Evolutionary conservation across 768 basidiomycete genomes (phyloP), one percentile per base, ranked within the genome.

Genomic region (Agaricus sinodeliciosus): DNA sequence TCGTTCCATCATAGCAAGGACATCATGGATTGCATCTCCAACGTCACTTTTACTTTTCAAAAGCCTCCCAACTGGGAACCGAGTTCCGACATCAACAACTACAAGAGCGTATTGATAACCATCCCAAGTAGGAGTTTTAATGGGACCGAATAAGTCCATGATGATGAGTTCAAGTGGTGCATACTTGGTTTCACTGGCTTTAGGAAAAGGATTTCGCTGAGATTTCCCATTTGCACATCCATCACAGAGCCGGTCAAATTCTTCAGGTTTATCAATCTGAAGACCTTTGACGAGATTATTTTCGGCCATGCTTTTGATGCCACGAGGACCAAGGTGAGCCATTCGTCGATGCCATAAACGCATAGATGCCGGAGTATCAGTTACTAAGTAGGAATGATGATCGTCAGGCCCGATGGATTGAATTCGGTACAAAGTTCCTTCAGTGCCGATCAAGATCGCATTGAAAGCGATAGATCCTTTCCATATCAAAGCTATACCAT

Each of bases 121-220:
- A 31, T 62, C 54, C 9, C 25, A 55, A 3, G 49, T 58, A 3
- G 49, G 34, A 5, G 55, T 51, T 6, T 62, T 55, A 3, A 68
- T 47, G 8, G 67, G 69, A 18, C 69, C 68, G 9, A 63, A 54
- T 1, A 70, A 26, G 44, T 71, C 69, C 27, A 59, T 41, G 15
- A 49, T 48, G n/a, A 58, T 16, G 1, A 55, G 37, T 34, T 55
- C 57, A 48, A 55, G 41, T 15, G 25, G 19, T 3, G 48, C 53
- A 51, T 65, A 62, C 13, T 28, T 51, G 9, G 58, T 59, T 43
- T 40, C 48, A 55, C 63, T 57, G 13, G 51, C 41, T 25, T 62
- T 58, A 39, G 67, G 59, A 6, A 60, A 61, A 9, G 54, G 28
- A 28, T 28, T 25, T 0, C 60, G 41, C 40, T 62, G 61, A 25